Conservation (phyloP, 192 early-diverging fungal species). For the Jimgerdemannia lactiflua region DNA sequence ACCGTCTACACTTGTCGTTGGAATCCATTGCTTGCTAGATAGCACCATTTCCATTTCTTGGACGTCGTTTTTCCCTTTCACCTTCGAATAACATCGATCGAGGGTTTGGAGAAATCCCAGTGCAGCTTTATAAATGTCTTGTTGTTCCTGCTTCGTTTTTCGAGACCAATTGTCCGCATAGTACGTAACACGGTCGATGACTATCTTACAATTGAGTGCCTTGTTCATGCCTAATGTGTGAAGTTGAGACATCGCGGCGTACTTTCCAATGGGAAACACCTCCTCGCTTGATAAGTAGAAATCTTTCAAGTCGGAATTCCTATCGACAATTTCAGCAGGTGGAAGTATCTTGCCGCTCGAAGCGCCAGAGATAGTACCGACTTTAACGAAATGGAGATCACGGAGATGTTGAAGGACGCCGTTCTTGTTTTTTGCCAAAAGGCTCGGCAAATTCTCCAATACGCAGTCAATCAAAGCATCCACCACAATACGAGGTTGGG, state of each 20-base stretch:
- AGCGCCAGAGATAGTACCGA: neutral
- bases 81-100: neutral
- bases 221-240: neutral
- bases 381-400: neutral
- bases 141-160: neutral
- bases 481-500: neutral
- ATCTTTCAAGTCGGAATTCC: neutral
- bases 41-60: neutral
- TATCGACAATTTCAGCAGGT: neutral
- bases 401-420: neutral
- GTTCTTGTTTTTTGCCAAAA: neutral
- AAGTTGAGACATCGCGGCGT: neutral
- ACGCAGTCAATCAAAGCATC: neutral
- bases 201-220: neutral
- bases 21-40: neutral
- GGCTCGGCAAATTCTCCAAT: neutral
- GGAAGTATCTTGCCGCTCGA: neutral
- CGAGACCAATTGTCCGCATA: neutral
- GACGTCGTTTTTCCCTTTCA: neutral
- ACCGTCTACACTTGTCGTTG: neutral
- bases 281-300: neutral
- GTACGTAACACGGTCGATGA: neutral
- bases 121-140: neutral
- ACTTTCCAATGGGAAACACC: neutral
- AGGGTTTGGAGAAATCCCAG: neutral